Evolutionary conservation across 257 asterid genomes (phyloP), one percentile per base, ranked within the genome.

Genomic region (Knoxia roxburghii): DNA sequence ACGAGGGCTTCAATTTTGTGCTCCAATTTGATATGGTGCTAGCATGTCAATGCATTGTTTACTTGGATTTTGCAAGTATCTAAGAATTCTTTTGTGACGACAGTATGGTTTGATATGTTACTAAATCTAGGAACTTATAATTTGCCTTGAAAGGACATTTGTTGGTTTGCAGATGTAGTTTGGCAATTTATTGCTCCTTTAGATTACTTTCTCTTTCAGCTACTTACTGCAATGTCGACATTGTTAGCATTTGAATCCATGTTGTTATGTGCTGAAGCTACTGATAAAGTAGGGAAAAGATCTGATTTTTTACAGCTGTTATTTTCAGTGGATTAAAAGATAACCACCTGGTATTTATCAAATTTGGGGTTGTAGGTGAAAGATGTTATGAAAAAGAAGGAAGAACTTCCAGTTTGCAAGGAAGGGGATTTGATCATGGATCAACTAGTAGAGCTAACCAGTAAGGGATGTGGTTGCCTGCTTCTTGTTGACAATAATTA

Each of bases 391-490:
- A 92, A 89, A 85, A 88, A 74, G 80, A 74, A 79, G 74, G 89
- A 81, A 40, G 91, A 89, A 59, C 96, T 92, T 68, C 98, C 98
- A 12, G 74, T 87, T 27, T 92, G 98, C 83, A 81, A 72, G 76
- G 98, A 87, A 68, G 76, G 83, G 15, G 97, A 89, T 76, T 67
- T 87, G 23, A 92, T 92, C 68, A 92, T 89, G 97, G 96, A 92
- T 73, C 96, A 89, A 82, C 85, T 92, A 49, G 95, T 89, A 13
- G 98, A 92, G 86, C 77, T 92, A 64, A 84, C 96, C 51, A 92
- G 95, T 69, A 92, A 92, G 80, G 97, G 96, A 5, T 92, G 95
- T 65, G 98, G 98, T 17, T 92, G 98, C 80, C 94, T 92, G 59
- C 95, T 92, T 24, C 94, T 92, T 37, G 79, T 86, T 69, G 88